phyloP scores from a whole-genome alignment of 1,284 basidiomycete species.

The Ceratobasidium sp. region DNA sequence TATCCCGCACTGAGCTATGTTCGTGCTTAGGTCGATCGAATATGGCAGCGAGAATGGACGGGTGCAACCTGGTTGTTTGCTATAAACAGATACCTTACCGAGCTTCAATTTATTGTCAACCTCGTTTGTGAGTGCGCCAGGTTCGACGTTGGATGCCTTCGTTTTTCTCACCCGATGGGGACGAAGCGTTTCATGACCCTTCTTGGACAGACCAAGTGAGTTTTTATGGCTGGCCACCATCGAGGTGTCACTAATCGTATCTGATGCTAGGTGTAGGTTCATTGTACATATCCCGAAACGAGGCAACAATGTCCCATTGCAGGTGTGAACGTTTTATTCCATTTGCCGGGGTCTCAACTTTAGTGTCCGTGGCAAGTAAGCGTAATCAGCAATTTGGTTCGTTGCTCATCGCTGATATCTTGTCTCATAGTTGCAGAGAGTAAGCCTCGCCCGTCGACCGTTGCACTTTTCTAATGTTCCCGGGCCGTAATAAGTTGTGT shows the following conservation, averaged over 20 bases:
- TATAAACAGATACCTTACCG: conserved; percentile 36
- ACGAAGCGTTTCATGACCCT: conserved; percentile 34
- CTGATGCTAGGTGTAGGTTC: conserved; percentile 6
- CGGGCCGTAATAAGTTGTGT: conserved; percentile 1
- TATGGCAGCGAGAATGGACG: conserved; percentile 39
- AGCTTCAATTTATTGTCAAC: conserved; percentile 43
- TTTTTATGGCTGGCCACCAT: no score
- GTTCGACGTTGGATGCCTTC: no score
- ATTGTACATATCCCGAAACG: neutral
- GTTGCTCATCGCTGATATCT: neutral
- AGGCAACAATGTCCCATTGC: neutral
- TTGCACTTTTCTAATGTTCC: neutral
- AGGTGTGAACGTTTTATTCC: conserved; percentile 22
- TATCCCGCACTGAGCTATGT: neutral
- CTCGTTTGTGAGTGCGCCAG: conserved; percentile 26
- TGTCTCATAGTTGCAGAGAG: conserved; percentile 29
- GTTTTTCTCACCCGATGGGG: neutral
- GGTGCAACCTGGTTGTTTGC: conserved; percentile 42
- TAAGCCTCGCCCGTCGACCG: neutral
- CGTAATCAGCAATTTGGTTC: neutral
- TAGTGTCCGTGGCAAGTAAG: conserved; percentile 36
- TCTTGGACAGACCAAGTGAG: conserved; percentile 24
- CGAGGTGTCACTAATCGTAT: neutral
- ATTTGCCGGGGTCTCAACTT: conserved; percentile 25
- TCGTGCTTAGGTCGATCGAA: conserved; percentile 21